Evolutionary conservation across 2,329 filamentous ascomycete species (phyloP).

Genomic region (Rhinocladiella similis): DNA sequence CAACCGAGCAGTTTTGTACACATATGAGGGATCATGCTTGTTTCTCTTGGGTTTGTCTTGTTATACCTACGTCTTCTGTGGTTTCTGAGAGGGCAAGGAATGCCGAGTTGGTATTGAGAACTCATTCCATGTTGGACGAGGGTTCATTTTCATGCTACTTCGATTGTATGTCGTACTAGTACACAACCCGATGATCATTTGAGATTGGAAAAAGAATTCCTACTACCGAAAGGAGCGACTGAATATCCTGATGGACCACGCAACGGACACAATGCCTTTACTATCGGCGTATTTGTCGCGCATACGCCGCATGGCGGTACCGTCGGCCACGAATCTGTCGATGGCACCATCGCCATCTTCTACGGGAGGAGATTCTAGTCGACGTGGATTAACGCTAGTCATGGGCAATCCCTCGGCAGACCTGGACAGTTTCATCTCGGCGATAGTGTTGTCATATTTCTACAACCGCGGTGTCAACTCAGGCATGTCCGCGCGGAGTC

Average conservation of each 20-base stretch:
- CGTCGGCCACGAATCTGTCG: background rate
- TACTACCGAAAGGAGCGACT: too few relatives aligned
- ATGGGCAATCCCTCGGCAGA: constrained; percentile 52
- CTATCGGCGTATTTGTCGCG: constrained; percentile 4
- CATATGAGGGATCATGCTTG: too few relatives aligned
- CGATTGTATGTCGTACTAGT: too few relatives aligned
- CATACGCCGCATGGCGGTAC: background rate
- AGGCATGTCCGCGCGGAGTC: constrained; percentile 33
- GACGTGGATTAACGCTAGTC: constrained; percentile 35
- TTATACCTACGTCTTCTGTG: too few relatives aligned
- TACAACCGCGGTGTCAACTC: constrained; percentile 30
- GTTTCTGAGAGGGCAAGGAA: too few relatives aligned
- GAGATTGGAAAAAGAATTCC: too few relatives aligned
- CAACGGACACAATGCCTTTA: constrained; percentile 1
- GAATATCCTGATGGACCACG: background rate
- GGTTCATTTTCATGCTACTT: too few relatives aligned
- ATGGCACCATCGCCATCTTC: background rate
- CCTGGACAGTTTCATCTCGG: constrained; percentile 63
- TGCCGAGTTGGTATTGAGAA: too few relatives aligned
- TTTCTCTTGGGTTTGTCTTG: too few relatives aligned
- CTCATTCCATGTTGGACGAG: too few relatives aligned
- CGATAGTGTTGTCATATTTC: constrained; percentile 63
- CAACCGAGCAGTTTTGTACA: too few relatives aligned
- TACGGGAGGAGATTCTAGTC: constrained; percentile 13
- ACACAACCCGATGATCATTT: too few relatives aligned